Conservation (phyloP, 2,329 filamentous ascomycete species). For the Alternaria tenuissima region DNA sequence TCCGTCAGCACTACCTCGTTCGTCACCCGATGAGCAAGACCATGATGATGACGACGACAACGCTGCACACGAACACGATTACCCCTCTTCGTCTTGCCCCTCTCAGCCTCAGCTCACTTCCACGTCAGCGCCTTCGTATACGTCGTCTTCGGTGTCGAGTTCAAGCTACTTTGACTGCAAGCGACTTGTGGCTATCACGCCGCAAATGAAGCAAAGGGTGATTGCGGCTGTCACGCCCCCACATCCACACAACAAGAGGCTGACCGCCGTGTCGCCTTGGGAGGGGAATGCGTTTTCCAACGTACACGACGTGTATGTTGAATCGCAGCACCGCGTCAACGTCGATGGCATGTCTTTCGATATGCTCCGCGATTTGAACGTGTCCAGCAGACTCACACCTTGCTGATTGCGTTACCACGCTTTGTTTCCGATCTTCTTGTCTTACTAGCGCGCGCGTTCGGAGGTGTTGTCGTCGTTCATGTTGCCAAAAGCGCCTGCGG, state of each 20-base stretch:
- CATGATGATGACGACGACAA: constrained; percentile 31
- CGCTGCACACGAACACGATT: constrained; percentile 6
- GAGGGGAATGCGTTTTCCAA: constrained; percentile 39
- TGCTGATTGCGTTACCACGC: constrained; percentile 20
- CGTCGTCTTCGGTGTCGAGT: constrained; percentile 33
- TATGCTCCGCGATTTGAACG: constrained; percentile 41
- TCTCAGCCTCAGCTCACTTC: constrained; percentile 39
- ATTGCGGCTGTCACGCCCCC: constrained; percentile 45
- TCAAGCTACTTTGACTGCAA: constrained; percentile 48
- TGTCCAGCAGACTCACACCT: constrained; percentile 36
- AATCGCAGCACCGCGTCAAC: constrained; percentile 43
- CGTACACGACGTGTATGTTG: constrained; percentile 43
- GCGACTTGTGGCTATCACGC: constrained; percentile 30
- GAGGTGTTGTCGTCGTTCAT: constrained; percentile 5
- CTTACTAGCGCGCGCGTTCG: constrained; percentile 24
- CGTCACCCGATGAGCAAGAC: constrained; percentile 20
- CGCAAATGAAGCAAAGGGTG: constrained; percentile 37
- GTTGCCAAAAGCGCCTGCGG: constrained; percentile 12
- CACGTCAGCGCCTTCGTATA: constrained; percentile 45
- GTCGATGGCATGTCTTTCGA: constrained; percentile 50
- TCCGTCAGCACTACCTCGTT: constrained; percentile 19
- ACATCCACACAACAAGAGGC: constrained; percentile 24
- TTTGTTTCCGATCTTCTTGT: constrained; percentile 12
- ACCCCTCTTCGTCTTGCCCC: constrained; percentile 32
- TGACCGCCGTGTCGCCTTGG: constrained; percentile 46